These are phyloP conservation scores for Botryotinia globosa DNA, from an alignment of 2,329 filamentous ascomycete genomes.

Conservation along the genomic window DNA sequence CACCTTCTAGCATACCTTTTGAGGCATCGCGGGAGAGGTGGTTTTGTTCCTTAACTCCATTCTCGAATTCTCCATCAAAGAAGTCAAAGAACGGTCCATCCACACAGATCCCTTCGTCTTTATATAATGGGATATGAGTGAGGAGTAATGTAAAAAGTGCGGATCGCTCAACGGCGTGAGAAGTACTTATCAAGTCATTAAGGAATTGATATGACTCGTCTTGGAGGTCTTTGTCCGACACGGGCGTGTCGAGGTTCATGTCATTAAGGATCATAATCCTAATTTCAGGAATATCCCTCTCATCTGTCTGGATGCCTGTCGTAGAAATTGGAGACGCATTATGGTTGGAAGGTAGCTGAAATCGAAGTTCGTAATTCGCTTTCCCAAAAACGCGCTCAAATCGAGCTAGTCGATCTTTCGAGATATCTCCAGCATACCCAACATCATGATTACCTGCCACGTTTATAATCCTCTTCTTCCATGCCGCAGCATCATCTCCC, in stretches of 20 bases:
- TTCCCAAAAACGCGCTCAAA: constrained; percentile 86
- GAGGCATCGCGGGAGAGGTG: constrained; percentile 73
- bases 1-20: constrained; percentile 73
- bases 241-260: constrained; percentile 89
- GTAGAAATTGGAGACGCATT: constrained; percentile 29
- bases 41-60: constrained; percentile 85
- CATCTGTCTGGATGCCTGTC: constrained; percentile 45
- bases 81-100: constrained; percentile 83
- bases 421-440: constrained; percentile 91
- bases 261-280: constrained; percentile 85
- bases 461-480: constrained; percentile 80
- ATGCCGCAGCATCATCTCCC: constrained; percentile 50
- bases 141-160: constrained; percentile 78
- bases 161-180: constrained; percentile 57
- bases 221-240: constrained; percentile 64
- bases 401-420: constrained; percentile 66
- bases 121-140: constrained; percentile 90
- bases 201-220: constrained; percentile 75
- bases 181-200: constrained; percentile 63
- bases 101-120: constrained; percentile 75
- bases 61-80: constrained; percentile 61
- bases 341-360: constrained; percentile 51
- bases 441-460: constrained; percentile 95
- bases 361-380: constrained; percentile 86
- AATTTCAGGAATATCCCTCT: constrained; percentile 61